Base-by-base conservation (phyloP, 768 basidiomycete species). In the Russula sp. region DNA sequence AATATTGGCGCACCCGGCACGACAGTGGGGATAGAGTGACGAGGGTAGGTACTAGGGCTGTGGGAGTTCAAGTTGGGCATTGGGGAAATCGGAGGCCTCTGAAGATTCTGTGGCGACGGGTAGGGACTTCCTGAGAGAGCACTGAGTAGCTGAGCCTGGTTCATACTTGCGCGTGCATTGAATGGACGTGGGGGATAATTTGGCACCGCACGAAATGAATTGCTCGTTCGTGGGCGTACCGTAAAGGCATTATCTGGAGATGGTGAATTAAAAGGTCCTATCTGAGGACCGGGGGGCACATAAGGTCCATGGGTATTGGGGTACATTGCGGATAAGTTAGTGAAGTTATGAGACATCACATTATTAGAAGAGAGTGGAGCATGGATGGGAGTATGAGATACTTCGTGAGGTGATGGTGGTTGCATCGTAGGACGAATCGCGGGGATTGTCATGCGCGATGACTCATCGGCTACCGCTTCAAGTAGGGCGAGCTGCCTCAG, bases 381-480 rank as follows among this genome's bases (percentile, higher is more conserved):
- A 34, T 60, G 59, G n/a, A 43, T 29, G 29, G 47, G 35, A 43
- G 55, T 14, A 22, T 36, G 51, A 11, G 52, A 56, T 32, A 56
- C n/a, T 39, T 43, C 54, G 10, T 43, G 32, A n/a, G 51, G 25
- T 11, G 38, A 51, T 16, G 45, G 52, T 35, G 45, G 11, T 20
- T 60, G 53, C 20, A 48, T 54, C 25, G 18, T 18, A 29, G 42
- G 34, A 32, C 20, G 52, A 35, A 46, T 82, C 32, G 67, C 55
- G 3, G 66, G 49, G 16, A 68, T 78, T 29, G 82, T 78, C 77
- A 85, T 79, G 62, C 80, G 78, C 7, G 84, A 85, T 5, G 89
- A 88, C 70, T 91, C 88, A 67, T 85, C 83, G 0, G 84, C 87
- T 39, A 90, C 83, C 14, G 81, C 76, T 70, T 90, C 87, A 11